phyloP scores from a whole-genome alignment of 768 basidiomycete species.

The Mycena galericulata region DNA sequence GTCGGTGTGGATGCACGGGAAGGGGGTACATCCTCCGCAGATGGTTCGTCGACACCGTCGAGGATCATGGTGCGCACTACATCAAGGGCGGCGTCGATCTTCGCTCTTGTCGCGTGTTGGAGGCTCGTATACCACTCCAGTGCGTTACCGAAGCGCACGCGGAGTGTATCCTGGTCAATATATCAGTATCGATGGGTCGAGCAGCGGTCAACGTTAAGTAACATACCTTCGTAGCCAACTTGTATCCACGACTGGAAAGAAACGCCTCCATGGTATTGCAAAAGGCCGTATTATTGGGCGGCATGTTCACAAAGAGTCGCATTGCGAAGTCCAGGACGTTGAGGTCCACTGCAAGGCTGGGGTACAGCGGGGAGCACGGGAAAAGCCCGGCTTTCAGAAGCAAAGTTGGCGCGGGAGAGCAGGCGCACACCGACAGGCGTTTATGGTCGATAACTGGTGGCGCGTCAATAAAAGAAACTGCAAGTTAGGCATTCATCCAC shows the following conservation, averaged over 20 bases:
- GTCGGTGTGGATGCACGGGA: no score
- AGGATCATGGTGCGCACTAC: not conserved
- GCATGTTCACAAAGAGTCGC: not conserved
- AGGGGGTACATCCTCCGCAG: no score
- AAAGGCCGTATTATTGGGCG: constrained; percentile 9
- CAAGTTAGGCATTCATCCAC: no score
- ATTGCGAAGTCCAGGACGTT: not conserved
- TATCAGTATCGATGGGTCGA: no score
- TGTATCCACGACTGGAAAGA: not conserved
- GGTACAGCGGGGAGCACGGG: not conserved
- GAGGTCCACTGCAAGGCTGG: constrained; percentile 3
- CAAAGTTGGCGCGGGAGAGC: not conserved
- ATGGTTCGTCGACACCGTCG: not conserved
- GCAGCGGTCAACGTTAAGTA: no score
- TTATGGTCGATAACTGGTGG: not conserved
- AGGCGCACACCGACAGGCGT: not conserved
- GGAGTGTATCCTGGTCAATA: constrained; percentile 35
- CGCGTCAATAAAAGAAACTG: not conserved
- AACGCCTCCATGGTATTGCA: not conserved
- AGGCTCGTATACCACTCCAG: constrained; percentile 43
- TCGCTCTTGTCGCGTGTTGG: not conserved
- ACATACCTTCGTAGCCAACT: not conserved
- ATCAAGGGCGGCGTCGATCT: not conserved
- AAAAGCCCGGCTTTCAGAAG: not conserved
- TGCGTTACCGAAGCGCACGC: constrained; percentile 39